A percentile compares a stretch with the other conserved stretches of the same genome.
Evolutionary conservation across 768 basidiomycete species (phyloP).

Genomic region (Phaeotremella skinneri): DNA sequence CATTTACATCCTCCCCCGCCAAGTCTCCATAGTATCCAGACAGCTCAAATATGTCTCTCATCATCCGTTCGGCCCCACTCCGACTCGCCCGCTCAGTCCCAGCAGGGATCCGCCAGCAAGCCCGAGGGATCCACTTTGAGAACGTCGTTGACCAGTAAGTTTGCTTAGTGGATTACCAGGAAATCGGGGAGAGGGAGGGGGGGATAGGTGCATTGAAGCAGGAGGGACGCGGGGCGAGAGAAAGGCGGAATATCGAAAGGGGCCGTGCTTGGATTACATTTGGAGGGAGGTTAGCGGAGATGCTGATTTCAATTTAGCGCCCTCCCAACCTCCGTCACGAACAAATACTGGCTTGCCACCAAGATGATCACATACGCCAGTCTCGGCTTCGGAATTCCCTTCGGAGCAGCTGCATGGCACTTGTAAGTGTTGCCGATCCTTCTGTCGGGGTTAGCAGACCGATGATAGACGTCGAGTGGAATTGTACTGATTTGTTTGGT

Average conservation of each 20-base stretch:
- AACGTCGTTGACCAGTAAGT: conserved; percentile 50
- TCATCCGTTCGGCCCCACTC: conserved; percentile 36
- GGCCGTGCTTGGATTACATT: too few species aligned
- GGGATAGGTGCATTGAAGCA: not conserved
- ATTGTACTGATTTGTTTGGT: not conserved
- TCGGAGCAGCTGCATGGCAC: conserved; percentile 45
- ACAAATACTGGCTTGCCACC: conserved; percentile 41
- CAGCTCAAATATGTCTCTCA: conserved; percentile 41
- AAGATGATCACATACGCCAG: conserved; percentile 36
- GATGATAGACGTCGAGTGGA: too few species aligned
- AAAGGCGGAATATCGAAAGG: not conserved
- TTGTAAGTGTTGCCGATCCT: conserved; percentile 37
- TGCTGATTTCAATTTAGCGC: conserved; percentile 19
- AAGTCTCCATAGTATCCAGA: too few species aligned
- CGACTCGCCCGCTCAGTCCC: conserved; percentile 29
- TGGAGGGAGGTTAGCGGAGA: too few species aligned
- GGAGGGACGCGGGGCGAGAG: not conserved
- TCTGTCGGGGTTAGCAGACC: too few species aligned
- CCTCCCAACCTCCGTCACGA: conserved; percentile 42
- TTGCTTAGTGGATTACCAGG: not conserved
- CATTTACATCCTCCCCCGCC: not conserved
- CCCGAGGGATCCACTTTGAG: conserved; percentile 43
- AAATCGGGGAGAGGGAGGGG: not conserved
- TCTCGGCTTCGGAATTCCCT: conserved; percentile 45
- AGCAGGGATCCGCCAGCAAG: conserved; percentile 24